These are phyloP conservation scores for Cudoniella acicularis DNA, from an alignment of 495 filamentous ascomycete species.

Conservation along the genomic window DNA sequence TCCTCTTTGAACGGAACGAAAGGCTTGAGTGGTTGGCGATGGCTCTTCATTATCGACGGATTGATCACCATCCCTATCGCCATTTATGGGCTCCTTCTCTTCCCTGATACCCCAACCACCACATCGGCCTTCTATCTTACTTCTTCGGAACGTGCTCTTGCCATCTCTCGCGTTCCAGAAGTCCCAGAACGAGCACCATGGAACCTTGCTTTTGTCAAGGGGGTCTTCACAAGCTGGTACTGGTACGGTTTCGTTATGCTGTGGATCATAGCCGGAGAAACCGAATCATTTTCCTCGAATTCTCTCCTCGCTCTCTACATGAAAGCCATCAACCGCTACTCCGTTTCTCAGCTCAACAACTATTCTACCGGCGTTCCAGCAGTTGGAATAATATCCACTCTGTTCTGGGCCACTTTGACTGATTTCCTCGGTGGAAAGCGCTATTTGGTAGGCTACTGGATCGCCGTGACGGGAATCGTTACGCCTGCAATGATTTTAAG, in stretches of 20 bases:
- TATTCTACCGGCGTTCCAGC: constrained; percentile 46
- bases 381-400: constrained; percentile 45
- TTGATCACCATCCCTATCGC: constrained; percentile 51
- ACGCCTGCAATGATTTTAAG: constrained; percentile 47
- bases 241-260: constrained; percentile 49
- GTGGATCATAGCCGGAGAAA: constrained; percentile 46
- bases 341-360: constrained; percentile 44
- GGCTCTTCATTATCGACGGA: constrained; percentile 58
- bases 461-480: constrained; percentile 43
- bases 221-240: constrained; percentile 39
- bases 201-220: constrained; percentile 37
- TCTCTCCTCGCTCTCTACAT: constrained; percentile 42
- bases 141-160: constrained; percentile 39
- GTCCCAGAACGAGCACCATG: constrained; percentile 30
- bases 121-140: constrained; percentile 52
- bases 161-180: constrained; percentile 37
- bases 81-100: constrained; percentile 53
- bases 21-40: constrained; percentile 59
- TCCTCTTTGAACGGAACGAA: constrained; percentile 41
- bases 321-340: constrained; percentile 38
- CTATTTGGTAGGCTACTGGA: constrained; percentile 52
- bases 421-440: constrained; percentile 47
- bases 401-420: constrained; percentile 51
- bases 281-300: constrained; percentile 48
- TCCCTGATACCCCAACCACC: constrained; percentile 56